phyloP scores from a whole-genome alignment of 2,329 filamentous ascomycete genomes.

The Microdochium paspali region DNA sequence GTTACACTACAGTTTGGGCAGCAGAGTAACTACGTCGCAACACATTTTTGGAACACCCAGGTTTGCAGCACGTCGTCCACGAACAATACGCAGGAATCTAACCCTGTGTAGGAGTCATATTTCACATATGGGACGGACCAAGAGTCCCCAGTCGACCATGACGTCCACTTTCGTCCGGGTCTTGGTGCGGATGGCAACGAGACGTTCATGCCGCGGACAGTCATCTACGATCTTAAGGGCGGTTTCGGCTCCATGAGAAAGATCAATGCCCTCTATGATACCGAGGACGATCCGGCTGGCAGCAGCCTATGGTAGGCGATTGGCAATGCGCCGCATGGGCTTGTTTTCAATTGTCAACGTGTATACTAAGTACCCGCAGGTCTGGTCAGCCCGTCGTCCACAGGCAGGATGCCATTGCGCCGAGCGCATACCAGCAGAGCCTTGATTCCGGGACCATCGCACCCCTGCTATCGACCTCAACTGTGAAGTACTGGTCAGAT shows the following conservation, averaged over 20 bases:
- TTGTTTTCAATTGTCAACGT: not conserved
- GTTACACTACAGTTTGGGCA: conserved; percentile 90
- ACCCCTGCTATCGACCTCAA: conserved; percentile 54
- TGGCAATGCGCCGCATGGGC: not conserved
- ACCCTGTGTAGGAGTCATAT: conserved; percentile 74
- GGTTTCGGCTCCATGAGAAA: conserved; percentile 83
- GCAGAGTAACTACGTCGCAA: conserved; percentile 84
- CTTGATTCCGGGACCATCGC: conserved; percentile 62
- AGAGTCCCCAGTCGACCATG: conserved; percentile 64
- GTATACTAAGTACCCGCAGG: not conserved
- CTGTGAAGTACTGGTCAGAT: conserved; percentile 94
- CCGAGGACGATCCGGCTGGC: conserved; percentile 21
- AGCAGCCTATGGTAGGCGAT: conserved; percentile 27
- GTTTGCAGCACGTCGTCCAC: conserved; percentile 26
- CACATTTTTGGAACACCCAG: conserved; percentile 97
- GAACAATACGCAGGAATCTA: conserved; percentile 3
- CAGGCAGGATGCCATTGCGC: conserved; percentile 55
- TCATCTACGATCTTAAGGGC: conserved; percentile 93
- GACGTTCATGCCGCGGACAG: conserved; percentile 82
- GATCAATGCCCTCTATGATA: conserved; percentile 80
- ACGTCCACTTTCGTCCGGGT: conserved; percentile 81
- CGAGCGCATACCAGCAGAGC: conserved; percentile 68
- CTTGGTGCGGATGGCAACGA: conserved; percentile 75
- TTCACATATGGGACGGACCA: conserved; percentile 74
- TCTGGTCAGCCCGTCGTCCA: conserved; percentile 60